A percentile compares a stretch with the other conserved stretches of the same genome.
Conservation (phyloP, 345 rosid species). For the Salix viminalis region DNA sequence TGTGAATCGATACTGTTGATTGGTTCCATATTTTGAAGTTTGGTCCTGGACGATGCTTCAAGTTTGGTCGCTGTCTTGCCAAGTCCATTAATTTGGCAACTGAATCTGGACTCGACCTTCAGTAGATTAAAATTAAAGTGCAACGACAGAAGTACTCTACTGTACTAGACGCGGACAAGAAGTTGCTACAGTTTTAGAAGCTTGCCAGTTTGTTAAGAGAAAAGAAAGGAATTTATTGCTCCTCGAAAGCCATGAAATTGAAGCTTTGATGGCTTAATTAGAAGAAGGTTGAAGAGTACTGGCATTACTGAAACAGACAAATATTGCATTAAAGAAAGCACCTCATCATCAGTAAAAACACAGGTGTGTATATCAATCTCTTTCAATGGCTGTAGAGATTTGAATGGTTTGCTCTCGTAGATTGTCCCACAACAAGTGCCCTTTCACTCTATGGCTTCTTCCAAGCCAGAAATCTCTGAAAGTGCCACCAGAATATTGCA, state of each 20-base stretch:
- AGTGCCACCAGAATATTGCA: background rate
- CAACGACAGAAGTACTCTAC: background rate
- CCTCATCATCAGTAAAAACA: background rate
- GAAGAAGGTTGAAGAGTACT: background rate
- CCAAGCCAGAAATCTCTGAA: background rate
- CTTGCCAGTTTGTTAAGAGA: background rate
- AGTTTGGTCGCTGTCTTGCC: background rate
- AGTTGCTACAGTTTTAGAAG: background rate
- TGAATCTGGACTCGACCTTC: background rate
- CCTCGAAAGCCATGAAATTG: background rate
- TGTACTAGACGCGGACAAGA: background rate
- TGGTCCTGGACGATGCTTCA: too few species aligned
- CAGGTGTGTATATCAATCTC: background rate
- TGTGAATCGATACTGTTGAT: background rate
- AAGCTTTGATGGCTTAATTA: background rate
- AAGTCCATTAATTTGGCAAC: conserved; percentile 1
- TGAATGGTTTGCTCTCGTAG: background rate
- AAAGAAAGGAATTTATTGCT: background rate
- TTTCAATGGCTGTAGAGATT: background rate
- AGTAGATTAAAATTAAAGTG: too few species aligned
- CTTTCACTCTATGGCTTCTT: background rate
- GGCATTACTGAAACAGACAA: background rate
- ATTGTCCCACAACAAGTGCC: conserved; percentile 1
- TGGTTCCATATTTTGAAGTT: too few species aligned
- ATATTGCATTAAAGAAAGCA: background rate